Base-by-base conservation (phyloP, 768 basidiomycete genomes). In the Tricholoma sp. region DNA sequence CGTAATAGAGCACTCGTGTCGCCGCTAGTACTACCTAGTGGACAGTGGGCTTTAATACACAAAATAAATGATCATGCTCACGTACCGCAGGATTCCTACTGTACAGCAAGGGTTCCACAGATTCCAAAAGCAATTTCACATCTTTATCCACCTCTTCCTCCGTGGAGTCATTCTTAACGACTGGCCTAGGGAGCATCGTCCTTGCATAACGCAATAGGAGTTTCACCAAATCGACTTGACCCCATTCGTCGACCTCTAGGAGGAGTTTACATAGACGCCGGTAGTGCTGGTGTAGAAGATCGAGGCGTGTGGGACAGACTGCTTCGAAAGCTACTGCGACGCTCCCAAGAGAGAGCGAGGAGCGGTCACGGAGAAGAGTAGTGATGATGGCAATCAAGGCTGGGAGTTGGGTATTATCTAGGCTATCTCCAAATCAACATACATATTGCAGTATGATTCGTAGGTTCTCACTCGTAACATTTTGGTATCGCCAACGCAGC, bases 171-270 rank as follows among this genome's bases (percentile, higher is more conserved):
- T 65, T 68, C 8, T 71, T 67, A 18, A 71, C 62, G 1, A 69
- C 70, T 9, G 91, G 87, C 59, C 85, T 76, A 2, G 83, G 80
- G 31, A 97, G 77, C 92, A 96, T 95, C 0, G 80, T 82, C 52
- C 95, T 76, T 2, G 83, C 90, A 67, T 99, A 99, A 57, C 90
- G 77, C 55, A 86, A 72, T 31, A 99, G 78, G 12, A 98, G 77
- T 45, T 86, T 81, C 59, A 96, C 77, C 18, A 94, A 70, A 47
- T 86, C 83, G 5, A 89, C 83, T 70, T 98, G 97, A 0, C 94
- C 94, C 97, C 97, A 99, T 69, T 97, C 96, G 64, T 99, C 97
- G 4, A 88, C 86, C 64, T 99, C 94, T 32, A 93, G 79, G 2
- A 98, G 74, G n/a, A 89, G 76, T 43, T 80, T 79, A 67, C 94